Base-by-base conservation (phyloP, 2,329 filamentous ascomycete species). In the Ophiostoma ulmi region DNA sequence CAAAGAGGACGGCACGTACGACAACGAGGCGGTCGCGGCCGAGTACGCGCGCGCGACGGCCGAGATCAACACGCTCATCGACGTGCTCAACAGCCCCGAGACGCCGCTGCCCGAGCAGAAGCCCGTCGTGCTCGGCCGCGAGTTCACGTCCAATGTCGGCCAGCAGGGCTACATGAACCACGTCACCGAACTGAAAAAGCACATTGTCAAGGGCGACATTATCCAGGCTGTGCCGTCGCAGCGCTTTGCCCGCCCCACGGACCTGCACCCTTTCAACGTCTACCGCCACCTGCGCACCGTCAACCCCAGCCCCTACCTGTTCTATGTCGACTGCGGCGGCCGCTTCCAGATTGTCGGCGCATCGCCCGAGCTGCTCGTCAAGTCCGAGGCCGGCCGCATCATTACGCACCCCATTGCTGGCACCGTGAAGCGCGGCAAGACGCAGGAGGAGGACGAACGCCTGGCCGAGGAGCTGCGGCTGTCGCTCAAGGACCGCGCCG, bases 151-250 rank as follows among this genome's bases (percentile, higher is more conserved):
- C 74, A 99, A 99, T 80, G 92, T 98, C 75, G 95, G 95, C 26
- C 91, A 87, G 73, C 84, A 86, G 64, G 95, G 95, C 52, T 99
- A 99, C 81, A 93, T 97, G 81, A 83, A 81, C n/a, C 94, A 98
- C 78, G 95, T 99, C 70, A 90, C 87, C 35, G 84, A 82, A 66
- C 85, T 99, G 72, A 98, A 98, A 83, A 85, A 93, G 80, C 94
- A 98, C 83, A 98, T 99, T 76, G 86, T 88, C 76, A 86, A 87
- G 73, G 95, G 95, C 75, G 93, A 98, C 83, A 98, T 99, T 78
- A 98, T 99, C 81, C 95, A 99, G 80, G 93, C 93, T 0, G 95
- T 99, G 20, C 95, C 95, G 1, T 97, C 93, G 61, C 95, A 99
- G 81, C 89, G 95, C 69, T 92, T 98, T 78, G 90, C 94, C 8